Conservation (phyloP, 176 grass and related monocot species). For the maize (Zea mays) region DNA sequence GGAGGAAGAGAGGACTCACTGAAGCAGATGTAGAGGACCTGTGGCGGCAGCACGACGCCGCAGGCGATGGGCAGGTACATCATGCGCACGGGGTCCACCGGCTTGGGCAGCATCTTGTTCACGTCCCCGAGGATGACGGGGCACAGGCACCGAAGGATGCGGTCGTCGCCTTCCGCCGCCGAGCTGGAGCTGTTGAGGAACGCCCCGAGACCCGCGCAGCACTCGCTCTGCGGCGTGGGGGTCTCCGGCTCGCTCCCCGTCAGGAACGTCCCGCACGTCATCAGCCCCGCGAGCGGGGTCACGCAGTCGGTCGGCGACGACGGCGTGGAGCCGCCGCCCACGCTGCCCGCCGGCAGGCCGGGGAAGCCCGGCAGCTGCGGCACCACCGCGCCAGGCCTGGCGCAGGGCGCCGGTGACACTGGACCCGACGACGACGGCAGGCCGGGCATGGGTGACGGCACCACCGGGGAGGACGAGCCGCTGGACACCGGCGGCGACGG, state of each 20-base stretch:
- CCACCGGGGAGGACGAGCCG: background rate
- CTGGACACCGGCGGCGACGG: background rate
- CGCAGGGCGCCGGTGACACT: background rate
- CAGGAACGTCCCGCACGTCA: conserved; percentile 52
- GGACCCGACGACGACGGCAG: background rate
- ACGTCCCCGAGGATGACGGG: conserved; percentile 54
- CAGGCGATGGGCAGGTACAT: conserved; percentile 53
- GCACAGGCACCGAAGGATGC: conserved; percentile 48
- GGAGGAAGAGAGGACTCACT: conserved; percentile 18
- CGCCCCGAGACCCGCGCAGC: conserved; percentile 29
- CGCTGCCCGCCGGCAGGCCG: background rate
- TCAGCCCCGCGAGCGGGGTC: conserved; percentile 49
- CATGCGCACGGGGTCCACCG: conserved; percentile 49
- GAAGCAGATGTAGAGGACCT: conserved; percentile 53
- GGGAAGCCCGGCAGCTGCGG: conserved; percentile 34
- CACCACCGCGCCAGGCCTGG: background rate
- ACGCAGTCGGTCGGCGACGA: conserved; percentile 48
- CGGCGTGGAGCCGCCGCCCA: background rate
- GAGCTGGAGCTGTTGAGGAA: conserved; percentile 45
- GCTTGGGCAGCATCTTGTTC: conserved; percentile 50
- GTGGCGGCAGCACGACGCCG: conserved; percentile 44
- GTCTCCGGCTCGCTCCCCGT: conserved; percentile 42
- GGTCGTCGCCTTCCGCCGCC: conserved; percentile 1
- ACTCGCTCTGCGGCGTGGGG: conserved; percentile 48
- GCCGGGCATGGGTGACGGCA: background rate